These are phyloP conservation scores for Sarcocystis neurona DNA, from an alignment of 169 alveolate genomes.

Conservation along the genomic window DNA sequence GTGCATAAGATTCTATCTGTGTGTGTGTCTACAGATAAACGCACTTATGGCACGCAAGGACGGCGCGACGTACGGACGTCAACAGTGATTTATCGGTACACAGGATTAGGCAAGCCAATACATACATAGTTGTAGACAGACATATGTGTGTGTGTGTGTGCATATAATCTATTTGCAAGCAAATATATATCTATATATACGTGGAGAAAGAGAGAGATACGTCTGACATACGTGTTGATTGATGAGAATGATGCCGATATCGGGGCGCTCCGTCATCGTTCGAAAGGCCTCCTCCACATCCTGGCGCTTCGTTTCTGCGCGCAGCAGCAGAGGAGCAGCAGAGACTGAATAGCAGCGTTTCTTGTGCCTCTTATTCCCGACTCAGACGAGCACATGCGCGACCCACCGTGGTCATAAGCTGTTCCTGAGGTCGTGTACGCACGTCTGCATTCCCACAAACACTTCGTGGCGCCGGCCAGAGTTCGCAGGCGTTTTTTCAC, in stretches of 20 bases:
- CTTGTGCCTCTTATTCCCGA: not conserved
- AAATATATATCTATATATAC: too few species aligned
- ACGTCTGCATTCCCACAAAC: not conserved
- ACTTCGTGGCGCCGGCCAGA: not conserved
- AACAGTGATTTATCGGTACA: too few species aligned
- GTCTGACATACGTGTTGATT: slow-evolving; percentile 74
- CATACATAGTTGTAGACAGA: too few species aligned
- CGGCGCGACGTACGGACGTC: too few species aligned
- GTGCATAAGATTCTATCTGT: too few species aligned
- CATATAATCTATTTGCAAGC: not conserved
- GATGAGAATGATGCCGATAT: slow-evolving; percentile 84
- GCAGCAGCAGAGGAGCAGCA: too few species aligned
- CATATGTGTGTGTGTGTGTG: not conserved
- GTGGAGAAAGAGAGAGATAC: not conserved
- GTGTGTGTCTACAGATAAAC: too few species aligned
- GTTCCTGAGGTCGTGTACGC: not conserved
- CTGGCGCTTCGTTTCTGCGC: slow-evolving; percentile 54
- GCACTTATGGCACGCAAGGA: too few species aligned
- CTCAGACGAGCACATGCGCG: not conserved
- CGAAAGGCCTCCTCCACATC: slow-evolving; percentile 80
- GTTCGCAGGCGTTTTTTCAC: too few species aligned
- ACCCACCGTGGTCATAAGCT: not conserved
- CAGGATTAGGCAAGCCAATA: too few species aligned
- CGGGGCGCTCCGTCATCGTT: slow-evolving; percentile 76
- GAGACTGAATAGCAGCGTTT: too few species aligned